Conservation (phyloP, 2,329 filamentous ascomycete species). For the Fusarium liriodendri region DNA sequence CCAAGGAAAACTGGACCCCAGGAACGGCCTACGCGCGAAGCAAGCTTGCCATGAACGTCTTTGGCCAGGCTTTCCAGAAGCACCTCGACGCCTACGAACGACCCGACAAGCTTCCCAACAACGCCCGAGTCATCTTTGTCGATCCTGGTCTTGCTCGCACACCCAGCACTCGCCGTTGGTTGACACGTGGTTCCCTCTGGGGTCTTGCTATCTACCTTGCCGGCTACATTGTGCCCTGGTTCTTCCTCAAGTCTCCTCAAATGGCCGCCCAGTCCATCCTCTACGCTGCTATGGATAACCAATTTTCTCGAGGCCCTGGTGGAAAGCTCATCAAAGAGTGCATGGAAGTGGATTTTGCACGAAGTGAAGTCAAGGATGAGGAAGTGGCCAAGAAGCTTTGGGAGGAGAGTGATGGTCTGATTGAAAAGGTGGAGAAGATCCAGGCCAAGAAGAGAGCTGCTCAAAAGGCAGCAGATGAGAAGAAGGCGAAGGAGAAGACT, state of each 20-base stretch:
- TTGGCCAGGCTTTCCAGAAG: conserved; percentile 91
- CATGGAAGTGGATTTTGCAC: conserved; percentile 76
- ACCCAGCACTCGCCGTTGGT: conserved; percentile 86
- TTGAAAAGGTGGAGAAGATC: conserved; percentile 79
- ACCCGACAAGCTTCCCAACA: conserved; percentile 85
- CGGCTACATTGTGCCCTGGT: conserved; percentile 85
- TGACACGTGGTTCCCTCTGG: conserved; percentile 85
- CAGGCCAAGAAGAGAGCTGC: conserved; percentile 68
- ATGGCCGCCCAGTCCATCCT: conserved; percentile 90
- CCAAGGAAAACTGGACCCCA: conserved; percentile 65
- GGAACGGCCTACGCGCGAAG: conserved; percentile 71
- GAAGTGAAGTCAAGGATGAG: conserved; percentile 82
- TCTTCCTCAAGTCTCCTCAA: conserved; percentile 85
- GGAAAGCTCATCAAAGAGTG: conserved; percentile 91
- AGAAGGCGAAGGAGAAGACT: conserved; percentile 50
- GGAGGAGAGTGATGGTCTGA: conserved; percentile 87
- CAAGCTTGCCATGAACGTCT: conserved; percentile 87
- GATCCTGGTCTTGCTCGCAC: conserved; percentile 90
- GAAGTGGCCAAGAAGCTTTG: conserved; percentile 85
- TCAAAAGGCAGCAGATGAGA: conserved; percentile 52
- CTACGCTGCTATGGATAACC: conserved; percentile 84
- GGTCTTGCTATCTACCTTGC: conserved; percentile 82
- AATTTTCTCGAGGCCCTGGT: conserved; percentile 72
- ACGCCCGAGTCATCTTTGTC: conserved; percentile 84
- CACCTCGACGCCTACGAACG: conserved; percentile 87